Evolutionary conservation across 371 early-diverging fungal species (phyloP).

Genomic region (Haplosporangium sp.): DNA sequence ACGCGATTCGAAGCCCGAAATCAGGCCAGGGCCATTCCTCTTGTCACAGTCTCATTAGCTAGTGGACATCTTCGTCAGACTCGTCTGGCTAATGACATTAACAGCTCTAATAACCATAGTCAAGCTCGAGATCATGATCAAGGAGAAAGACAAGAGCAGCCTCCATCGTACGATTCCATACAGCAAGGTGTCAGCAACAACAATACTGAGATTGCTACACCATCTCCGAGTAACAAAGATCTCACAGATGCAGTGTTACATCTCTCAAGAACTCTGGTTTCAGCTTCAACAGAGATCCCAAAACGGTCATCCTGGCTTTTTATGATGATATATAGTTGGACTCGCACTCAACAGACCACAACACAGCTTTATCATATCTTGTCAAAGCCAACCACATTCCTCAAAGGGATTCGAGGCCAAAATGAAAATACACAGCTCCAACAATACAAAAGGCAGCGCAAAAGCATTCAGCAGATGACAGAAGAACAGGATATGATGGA

Average conservation of each 20-base stretch:
- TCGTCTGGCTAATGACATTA: constrained; percentile 13
- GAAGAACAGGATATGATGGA: constrained; percentile 49
- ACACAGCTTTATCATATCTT: constrained; percentile 36
- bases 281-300: constrained; percentile 18
- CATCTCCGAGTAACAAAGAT: constrained; percentile 24
- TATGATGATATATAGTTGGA: constrained; percentile 53
- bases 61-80: constrained; percentile 32
- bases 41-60: constrained; percentile 48
- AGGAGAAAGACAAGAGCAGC: constrained; percentile 2
- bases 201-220: constrained; percentile 2
- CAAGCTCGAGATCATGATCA: background rate
- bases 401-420: constrained; percentile 28
- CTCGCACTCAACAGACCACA: constrained; percentile 38
- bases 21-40: constrained; percentile 43
- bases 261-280: constrained; percentile 44
- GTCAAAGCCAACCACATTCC: constrained; percentile 19
- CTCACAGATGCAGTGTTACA: constrained; percentile 45
- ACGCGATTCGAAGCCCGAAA: constrained; percentile 22
- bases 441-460: constrained; percentile 27
- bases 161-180: constrained; percentile 34
- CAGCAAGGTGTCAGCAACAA: background rate
- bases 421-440: constrained; percentile 15
- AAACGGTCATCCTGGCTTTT: constrained; percentile 29
- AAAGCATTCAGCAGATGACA: constrained; percentile 48
- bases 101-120: background rate